These are phyloP conservation scores for Coccomyxa sp. DNA, from an alignment of 139 green algal species.

Conservation along the genomic window DNA sequence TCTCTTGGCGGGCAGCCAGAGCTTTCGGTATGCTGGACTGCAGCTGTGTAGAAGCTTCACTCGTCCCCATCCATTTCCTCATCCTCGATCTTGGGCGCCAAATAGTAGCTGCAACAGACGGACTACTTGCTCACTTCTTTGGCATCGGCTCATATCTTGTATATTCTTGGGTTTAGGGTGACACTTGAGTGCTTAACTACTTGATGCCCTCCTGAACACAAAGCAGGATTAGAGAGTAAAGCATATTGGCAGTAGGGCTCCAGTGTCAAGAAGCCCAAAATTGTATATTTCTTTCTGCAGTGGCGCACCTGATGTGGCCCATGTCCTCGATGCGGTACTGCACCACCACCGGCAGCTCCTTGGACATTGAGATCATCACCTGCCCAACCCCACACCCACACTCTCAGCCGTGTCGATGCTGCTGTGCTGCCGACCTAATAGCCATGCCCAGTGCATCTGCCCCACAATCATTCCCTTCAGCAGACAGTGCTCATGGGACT, in stretches of 20 bases:
- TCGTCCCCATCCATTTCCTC: slow-evolving; percentile 52
- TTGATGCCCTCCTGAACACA: neutral
- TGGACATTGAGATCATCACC: slow-evolving; percentile 80
- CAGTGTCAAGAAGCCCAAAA: neutral
- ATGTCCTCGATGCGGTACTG: slow-evolving; percentile 89
- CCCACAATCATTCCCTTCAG: no score
- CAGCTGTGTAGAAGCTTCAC: neutral
- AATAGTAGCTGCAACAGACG: slow-evolving; percentile 46
- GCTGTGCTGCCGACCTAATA: neutral
- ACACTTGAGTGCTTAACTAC: neutral
- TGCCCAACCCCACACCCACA: slow-evolving; percentile 1
- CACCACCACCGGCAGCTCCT: slow-evolving; percentile 89
- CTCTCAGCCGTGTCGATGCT: neutral
- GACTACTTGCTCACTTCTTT: neutral
- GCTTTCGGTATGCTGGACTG: no score
- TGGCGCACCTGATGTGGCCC: slow-evolving; percentile 60
- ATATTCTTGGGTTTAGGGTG: neutral
- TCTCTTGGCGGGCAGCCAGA: no score
- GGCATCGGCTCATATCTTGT: neutral
- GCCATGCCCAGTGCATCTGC: neutral
- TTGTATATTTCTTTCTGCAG: no score
- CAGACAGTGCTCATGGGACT: no score
- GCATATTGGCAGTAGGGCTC: neutral
- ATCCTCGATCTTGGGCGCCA: slow-evolving; percentile 86
- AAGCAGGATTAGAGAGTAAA: neutral